Base-by-base conservation (phyloP, 2,329 filamentous ascomycete species). In the Aspergillus ruber region DNA sequence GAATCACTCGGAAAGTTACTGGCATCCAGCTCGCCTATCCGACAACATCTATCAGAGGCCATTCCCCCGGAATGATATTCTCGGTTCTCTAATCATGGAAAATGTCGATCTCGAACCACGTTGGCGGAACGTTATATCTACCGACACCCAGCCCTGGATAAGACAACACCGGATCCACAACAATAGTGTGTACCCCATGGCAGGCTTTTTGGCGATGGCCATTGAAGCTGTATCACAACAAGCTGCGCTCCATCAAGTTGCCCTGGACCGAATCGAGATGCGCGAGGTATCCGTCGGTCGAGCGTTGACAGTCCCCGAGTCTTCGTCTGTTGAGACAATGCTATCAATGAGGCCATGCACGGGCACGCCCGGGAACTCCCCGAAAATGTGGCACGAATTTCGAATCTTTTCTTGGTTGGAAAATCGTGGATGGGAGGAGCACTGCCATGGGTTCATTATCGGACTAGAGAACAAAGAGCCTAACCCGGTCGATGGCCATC, bases 281-380 rank as follows among this genome's bases (percentile, higher is more conserved):
- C 71, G 74, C 12, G 72, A 79, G 44, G 64, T 79, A 4, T 62
- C 64, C 3, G 69, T 79, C 38, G 64, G 68, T 20, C 68, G 74
- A 42, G 74, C 76, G 0, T 64, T 78, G 13, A 66, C 78, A 4
- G 64, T 79, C 3, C 65, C 67, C 3, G 74, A 79, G 44, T 71
- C 72, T 23, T 49, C 60, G 2, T 73, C 78, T 45, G 60, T 75
- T 2, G 77, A 80, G 56, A 72, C 75, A 56, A 78, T 70, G 3
- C 74, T 75, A 25, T 71, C 71, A 15, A 67, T 80, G 6, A 53
- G 66, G 64, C 46, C 56, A 5, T 57, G 54, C 17, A 32, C 54
- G 3, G 69, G 70, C 3, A 69, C 66, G 0, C 59, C 70, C 12
- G 62, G 62, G 1, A 67, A 52, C 42, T 59, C 61, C 1, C 15